phyloP scores from a whole-genome alignment of 2,329 filamentous ascomycete genomes.

The Alternaria sp. region DNA sequence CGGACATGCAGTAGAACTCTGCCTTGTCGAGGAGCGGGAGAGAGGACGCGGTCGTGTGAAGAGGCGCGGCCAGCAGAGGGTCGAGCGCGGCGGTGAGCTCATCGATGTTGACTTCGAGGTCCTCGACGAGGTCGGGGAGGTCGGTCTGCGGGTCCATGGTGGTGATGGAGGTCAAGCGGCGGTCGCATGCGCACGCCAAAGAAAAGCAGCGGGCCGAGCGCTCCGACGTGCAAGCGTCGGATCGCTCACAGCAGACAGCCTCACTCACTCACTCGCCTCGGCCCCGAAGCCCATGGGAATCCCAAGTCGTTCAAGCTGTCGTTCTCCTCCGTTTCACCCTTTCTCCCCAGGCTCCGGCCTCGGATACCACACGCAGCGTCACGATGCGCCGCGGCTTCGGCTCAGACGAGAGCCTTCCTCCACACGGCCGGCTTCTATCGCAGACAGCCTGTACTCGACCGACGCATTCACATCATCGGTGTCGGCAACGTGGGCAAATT shows the following conservation, averaged over 20 bases:
- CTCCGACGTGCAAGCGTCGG: slow-evolving; percentile 8
- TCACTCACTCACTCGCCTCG: slow-evolving; percentile 16
- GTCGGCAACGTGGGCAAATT: slow-evolving; percentile 82
- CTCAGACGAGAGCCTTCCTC: slow-evolving; percentile 27
- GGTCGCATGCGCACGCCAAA: slow-evolving; percentile 6
- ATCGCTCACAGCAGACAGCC: slow-evolving; percentile 11
- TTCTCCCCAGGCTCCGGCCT: slow-evolving; percentile 54
- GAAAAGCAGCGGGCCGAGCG: slow-evolving; percentile 36
- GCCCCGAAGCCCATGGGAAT: slow-evolving; percentile 18
- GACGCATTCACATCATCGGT: slow-evolving; percentile 70
- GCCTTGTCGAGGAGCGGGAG: slow-evolving; percentile 93
- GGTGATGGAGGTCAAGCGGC: not conserved
- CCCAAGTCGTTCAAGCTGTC: slow-evolving; percentile 50
- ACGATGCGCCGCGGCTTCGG: slow-evolving; percentile 51
- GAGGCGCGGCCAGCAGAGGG: slow-evolving; percentile 71
- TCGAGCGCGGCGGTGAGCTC: slow-evolving; percentile 74
- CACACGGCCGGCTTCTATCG: slow-evolving; percentile 44
- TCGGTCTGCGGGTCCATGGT: slow-evolving; percentile 61
- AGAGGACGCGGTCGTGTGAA: slow-evolving; percentile 74
- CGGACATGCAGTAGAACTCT: slow-evolving; percentile 86
- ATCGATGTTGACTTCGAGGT: slow-evolving; percentile 80
- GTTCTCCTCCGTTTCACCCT: slow-evolving; percentile 46
- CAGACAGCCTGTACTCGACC: slow-evolving; percentile 31
- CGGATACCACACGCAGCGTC: slow-evolving; percentile 49
- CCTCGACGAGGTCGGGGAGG: slow-evolving; percentile 71